Base-by-base conservation (phyloP, 305 asterid species). In the Fraxinus ornus region DNA sequence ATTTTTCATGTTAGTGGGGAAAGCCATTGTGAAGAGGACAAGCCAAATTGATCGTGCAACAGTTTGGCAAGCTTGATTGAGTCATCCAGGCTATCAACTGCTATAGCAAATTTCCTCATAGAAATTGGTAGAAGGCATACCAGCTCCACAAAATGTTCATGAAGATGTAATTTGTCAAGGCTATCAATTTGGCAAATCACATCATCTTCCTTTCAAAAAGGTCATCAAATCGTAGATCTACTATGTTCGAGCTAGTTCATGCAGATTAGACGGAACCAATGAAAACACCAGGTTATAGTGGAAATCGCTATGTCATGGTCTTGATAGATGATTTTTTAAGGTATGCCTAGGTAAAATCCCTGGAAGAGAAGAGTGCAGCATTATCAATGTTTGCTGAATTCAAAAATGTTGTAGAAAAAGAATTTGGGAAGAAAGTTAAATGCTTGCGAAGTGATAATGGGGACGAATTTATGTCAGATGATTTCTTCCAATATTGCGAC, bases 231-330 rank as follows among this genome's bases (percentile, higher is more conserved):
- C 15, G 3, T 0, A 39, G 1, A 47, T 47, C 5, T 3, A 47
- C 57, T 13, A 47, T 12, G 57, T 39, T 85, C 39, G 75, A 81
- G 35, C 6, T 81, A 49, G 80, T 81, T 8, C 76, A 85, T 55
- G n/a, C 41, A 15, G 77, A 83, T 70, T 49, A 64, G 36, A 80
- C 80, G 81, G 86, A 86, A 24, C 81, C 79, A 57, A 72, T 13
- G 19, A 12, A 15, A 82, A 79, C 49, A 13, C 39, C 72, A 10
- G 79, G 77, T 21, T 71, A 76, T 4, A 37, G 52, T 12, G 22
- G 82, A 1, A 24, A 24, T 44, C 39, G 1, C 7, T 75, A 81
- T 49, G 79, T 71, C 15, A 47, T 81, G 81, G 30, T 86, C 5
- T 15, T 84, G 7, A 3, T 84, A 26, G 84, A 84, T 71, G 78